Percentiles rank a stretch among this genome's conserved stretches.
Evolutionary conservation across 2,329 filamentous ascomycete species (phyloP).

Genomic region (Ceratocystis harringtonii): DNA sequence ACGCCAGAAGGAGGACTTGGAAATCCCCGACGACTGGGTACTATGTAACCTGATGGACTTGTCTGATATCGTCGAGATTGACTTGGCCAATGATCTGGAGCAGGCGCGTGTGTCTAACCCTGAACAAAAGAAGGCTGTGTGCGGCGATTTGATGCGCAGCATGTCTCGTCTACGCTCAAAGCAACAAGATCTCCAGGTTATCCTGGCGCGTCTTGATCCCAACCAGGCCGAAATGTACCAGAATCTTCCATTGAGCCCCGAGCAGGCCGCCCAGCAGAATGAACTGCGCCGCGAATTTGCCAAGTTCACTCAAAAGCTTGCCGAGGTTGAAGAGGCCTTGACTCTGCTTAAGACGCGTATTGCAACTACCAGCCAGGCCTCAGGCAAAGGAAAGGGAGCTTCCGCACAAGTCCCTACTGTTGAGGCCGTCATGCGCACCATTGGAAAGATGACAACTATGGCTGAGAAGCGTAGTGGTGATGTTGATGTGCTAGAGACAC

Average conservation of each 20-base stretch:
- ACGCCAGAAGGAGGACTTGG: conserved; percentile 52
- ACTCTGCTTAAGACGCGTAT: conserved; percentile 67
- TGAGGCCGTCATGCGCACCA: conserved; percentile 81
- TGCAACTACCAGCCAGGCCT: conserved; percentile 39
- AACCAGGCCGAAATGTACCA: conserved; percentile 48
- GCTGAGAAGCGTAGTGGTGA: conserved; percentile 83
- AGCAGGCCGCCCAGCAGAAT: conserved; percentile 70
- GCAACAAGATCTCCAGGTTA: conserved; percentile 62
- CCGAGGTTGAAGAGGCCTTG: conserved; percentile 65
- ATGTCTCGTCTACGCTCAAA: conserved; percentile 57
- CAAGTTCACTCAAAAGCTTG: conserved; percentile 56
- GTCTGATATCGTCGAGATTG: conserved; percentile 44
- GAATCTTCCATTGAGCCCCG: conserved; percentile 63
- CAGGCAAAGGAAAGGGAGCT: conserved; percentile 27
- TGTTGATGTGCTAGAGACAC: conserved; percentile 75
- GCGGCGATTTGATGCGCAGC: conserved; percentile 54
- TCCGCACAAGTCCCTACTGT: conserved; percentile 57
- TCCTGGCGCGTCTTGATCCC: conserved; percentile 54
- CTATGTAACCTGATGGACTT: conserved; percentile 63
- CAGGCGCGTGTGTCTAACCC: conserved; percentile 54
- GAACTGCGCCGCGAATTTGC: conserved; percentile 66
- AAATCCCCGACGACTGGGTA: conserved; percentile 53
- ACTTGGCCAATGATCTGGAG: conserved; percentile 50
- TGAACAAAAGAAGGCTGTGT: conserved; percentile 50
- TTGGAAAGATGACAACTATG: conserved; percentile 83